Evolutionary conservation across 108 stramenopile species (phyloP).

Genomic region (Mediolabrus comicus): DNA sequence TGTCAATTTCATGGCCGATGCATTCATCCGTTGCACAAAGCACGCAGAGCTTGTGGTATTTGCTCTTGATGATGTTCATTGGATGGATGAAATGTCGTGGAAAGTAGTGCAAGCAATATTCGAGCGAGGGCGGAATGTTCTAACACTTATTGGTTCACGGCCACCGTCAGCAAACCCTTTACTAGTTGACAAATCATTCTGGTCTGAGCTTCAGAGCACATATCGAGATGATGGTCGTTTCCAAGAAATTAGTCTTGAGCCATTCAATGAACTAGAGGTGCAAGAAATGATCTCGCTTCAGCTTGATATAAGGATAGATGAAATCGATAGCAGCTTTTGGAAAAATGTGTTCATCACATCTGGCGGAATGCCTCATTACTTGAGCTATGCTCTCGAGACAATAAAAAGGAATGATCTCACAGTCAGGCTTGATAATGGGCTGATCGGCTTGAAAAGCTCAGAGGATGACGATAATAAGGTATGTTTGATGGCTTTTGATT

Average conservation of each 20-base stretch:
- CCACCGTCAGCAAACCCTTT: conserved; percentile 24
- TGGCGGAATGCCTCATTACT: conserved; percentile 71
- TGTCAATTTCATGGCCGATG: conserved; percentile 59
- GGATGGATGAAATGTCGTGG: conserved; percentile 71
- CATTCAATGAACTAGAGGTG: conserved; percentile 52
- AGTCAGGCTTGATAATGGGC: conserved; percentile 35
- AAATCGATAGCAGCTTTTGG: conserved; percentile 47
- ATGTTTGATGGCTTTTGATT: neutral
- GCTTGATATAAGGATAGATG: conserved; percentile 35
- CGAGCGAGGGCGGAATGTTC: conserved; percentile 48
- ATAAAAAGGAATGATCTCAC: conserved; percentile 55
- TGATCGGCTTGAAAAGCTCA: conserved; percentile 32
- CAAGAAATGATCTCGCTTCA: conserved; percentile 43
- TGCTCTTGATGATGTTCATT: conserved; percentile 68
- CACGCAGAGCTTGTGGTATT: conserved; percentile 53
- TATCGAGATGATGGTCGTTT: conserved; percentile 29
- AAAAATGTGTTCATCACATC: conserved; percentile 49
- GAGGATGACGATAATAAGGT: conserved; percentile 20
- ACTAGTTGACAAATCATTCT: conserved; percentile 47
- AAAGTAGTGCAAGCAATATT: conserved; percentile 55
- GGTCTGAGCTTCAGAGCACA: conserved; percentile 41
- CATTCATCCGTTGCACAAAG: conserved; percentile 56
- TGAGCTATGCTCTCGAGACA: conserved; percentile 55
- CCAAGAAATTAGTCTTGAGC: conserved; percentile 42
- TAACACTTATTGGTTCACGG: conserved; percentile 56